These are phyloP conservation scores for Tuber calosporum DNA, from an alignment of 495 filamentous ascomycete genomes.

Conservation along the genomic window DNA sequence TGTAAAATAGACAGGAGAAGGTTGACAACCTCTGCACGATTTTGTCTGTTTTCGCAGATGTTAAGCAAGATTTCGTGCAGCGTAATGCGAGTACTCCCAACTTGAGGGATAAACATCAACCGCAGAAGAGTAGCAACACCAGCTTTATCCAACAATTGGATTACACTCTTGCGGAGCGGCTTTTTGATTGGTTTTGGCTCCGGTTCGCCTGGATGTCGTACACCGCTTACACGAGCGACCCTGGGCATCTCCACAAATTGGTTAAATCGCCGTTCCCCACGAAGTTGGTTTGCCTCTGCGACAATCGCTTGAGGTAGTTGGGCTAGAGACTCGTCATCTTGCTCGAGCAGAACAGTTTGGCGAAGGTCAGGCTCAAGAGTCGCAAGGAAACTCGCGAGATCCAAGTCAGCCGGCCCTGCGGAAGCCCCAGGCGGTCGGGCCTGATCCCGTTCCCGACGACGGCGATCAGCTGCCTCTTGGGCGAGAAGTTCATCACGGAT, in stretches of 20 bases:
- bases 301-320: slow-evolving; percentile 78
- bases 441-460: slow-evolving; percentile 77
- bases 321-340: slow-evolving; percentile 79
- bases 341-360: slow-evolving; percentile 78
- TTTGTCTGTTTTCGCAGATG: slow-evolving; percentile 88
- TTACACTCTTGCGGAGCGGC: slow-evolving; percentile 65
- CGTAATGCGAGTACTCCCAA: slow-evolving; percentile 68
- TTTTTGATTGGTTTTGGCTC: slow-evolving; percentile 52
- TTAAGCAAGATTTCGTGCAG: slow-evolving; percentile 79
- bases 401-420: slow-evolving; percentile 75
- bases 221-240: slow-evolving; percentile 47
- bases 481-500: slow-evolving; percentile 83
- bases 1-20: slow-evolving; percentile 90
- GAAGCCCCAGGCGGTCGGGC: slow-evolving; percentile 53
- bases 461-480: slow-evolving; percentile 80
- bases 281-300: slow-evolving; percentile 71
- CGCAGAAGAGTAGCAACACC: slow-evolving; percentile 89
- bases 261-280: slow-evolving; percentile 53
- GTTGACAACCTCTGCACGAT: slow-evolving; percentile 88
- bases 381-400: slow-evolving; percentile 83
- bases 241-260: slow-evolving; percentile 54
- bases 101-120: slow-evolving; percentile 92
- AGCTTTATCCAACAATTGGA: slow-evolving; percentile 94
- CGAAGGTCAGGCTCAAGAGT: slow-evolving; percentile 80
- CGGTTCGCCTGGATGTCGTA: slow-evolving; percentile 43